These are phyloP conservation scores for Naganishia vishniacii DNA, from an alignment of 768 basidiomycete genomes.

Conservation along the genomic window DNA sequence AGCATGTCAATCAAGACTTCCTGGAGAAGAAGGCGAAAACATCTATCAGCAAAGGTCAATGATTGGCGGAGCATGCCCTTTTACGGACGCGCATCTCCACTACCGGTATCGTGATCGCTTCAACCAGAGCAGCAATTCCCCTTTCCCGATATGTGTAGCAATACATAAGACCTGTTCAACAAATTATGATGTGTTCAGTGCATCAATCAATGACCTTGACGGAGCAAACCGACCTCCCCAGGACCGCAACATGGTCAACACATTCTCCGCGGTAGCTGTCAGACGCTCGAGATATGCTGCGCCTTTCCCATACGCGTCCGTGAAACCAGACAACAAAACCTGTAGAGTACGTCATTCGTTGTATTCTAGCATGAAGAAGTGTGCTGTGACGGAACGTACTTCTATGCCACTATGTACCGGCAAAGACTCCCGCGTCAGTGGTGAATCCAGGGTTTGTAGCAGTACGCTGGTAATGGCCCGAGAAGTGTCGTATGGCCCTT, in stretches of 20 bases:
- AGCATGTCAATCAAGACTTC: conserved; percentile 91
- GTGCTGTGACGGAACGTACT: conserved; percentile 52
- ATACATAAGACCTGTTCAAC: conserved; percentile 68
- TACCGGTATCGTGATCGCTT: conserved; percentile 81
- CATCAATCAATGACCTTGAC: too few species aligned
- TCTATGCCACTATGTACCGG: conserved; percentile 81
- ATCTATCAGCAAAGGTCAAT: neutral
- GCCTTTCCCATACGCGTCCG: conserved; percentile 84
- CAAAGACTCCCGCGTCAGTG: conserved; percentile 70
- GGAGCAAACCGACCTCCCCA: conserved; percentile 73
- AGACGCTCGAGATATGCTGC: conserved; percentile 72
- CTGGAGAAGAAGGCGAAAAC: conserved; percentile 51
- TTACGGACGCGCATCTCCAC: conserved; percentile 75
- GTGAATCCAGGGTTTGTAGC: conserved; percentile 76
- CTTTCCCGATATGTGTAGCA: conserved; percentile 83
- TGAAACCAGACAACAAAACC: conserved; percentile 71
- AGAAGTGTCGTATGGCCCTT: conserved; percentile 75
- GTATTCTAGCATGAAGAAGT: neutral
- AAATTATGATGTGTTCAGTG: neutral
- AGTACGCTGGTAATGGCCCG: conserved; percentile 74
- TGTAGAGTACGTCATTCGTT: conserved; percentile 55
- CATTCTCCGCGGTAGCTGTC: conserved; percentile 67
- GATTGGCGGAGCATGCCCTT: too few species aligned
- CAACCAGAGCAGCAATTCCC: conserved; percentile 75
- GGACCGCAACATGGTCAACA: conserved; percentile 75